phyloP scores from a whole-genome alignment of 192 early-diverging fungal species.

The Jimgerdemannia lactiflua region DNA sequence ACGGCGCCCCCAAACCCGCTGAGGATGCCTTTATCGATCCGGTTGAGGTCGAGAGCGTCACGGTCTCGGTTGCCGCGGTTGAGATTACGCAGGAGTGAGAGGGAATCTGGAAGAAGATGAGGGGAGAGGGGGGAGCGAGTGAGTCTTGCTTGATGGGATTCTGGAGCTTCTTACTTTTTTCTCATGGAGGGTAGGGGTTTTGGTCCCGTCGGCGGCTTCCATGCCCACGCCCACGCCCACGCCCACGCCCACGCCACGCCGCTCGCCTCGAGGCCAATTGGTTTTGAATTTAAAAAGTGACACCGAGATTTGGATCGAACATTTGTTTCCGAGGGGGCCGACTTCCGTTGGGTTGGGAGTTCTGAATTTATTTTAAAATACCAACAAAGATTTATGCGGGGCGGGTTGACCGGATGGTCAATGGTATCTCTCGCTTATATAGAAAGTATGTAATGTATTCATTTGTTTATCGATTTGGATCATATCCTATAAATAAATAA shows the following conservation, averaged over 20 bases:
- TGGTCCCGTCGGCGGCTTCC: not conserved
- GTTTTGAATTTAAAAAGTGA: not conserved
- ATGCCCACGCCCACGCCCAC: not conserved
- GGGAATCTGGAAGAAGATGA: not conserved
- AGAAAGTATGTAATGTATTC: too few species aligned
- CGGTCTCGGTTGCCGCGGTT: not conserved
- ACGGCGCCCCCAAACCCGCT: not conserved
- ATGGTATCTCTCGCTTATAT: too few species aligned
- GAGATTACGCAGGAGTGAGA: not conserved
- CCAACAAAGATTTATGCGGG: too few species aligned
- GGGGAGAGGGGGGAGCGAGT: not conserved
- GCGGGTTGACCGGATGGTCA: too few species aligned
- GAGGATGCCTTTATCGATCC: not conserved
- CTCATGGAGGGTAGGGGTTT: not conserved
- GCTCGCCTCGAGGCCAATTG: not conserved
- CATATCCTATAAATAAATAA: too few species aligned
- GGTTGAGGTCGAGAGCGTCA: not conserved
- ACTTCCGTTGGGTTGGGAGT: not conserved
- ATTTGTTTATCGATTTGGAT: too few species aligned
- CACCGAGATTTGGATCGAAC: not conserved
- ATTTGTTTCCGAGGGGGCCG: not conserved
- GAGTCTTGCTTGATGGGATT: not conserved
- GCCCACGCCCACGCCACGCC: too few species aligned
- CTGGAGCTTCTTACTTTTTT: not conserved
- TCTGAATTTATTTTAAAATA: too few species aligned